Evolutionary conservation across 208 protist species (phyloP).

Genomic region (Acanthamoeba culbertsoni): DNA sequence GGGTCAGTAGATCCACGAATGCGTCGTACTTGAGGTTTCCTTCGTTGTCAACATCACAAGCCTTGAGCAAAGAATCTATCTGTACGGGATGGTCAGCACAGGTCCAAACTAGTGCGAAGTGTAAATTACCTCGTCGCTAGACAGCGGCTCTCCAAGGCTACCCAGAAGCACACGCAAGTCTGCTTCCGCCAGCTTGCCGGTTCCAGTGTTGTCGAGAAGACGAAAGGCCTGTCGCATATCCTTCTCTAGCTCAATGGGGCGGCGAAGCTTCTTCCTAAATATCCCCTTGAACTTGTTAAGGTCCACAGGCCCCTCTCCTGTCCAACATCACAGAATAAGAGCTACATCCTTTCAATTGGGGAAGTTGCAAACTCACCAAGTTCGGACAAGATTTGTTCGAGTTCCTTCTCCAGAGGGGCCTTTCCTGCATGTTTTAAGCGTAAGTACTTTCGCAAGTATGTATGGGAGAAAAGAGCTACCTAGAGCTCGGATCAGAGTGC

Average conservation of each 20-base stretch:
- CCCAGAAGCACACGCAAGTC: neutral
- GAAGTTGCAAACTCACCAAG: neutral
- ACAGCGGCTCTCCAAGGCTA: neutral
- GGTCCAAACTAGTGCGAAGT: neutral
- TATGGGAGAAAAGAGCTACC: neutral
- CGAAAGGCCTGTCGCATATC: constrained; percentile 46
- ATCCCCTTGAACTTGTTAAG: constrained; percentile 8
- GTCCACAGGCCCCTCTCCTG: constrained; percentile 21
- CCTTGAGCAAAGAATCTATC: constrained; percentile 31
- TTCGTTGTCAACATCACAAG: neutral
- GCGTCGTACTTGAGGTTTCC: constrained; percentile 55
- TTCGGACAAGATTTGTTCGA: neutral
- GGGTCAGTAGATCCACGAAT: constrained; percentile 15
- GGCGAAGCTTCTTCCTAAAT: constrained; percentile 3
- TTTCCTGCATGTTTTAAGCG: neutral
- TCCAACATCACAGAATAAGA: neutral
- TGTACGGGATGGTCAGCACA: neutral
- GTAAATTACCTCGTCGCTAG: neutral
- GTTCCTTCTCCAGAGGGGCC: constrained; percentile 22
- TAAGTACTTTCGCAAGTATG: neutral
- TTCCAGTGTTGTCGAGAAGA: constrained; percentile 14
- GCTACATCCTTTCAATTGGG: neutral
- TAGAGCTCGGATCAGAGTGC: constrained; percentile 27
- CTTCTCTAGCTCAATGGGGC: constrained; percentile 25
- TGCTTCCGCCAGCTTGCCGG: neutral